Evolutionary conservation across 768 basidiomycete species (phyloP).

Genomic region (Kwoniella europaea): DNA sequence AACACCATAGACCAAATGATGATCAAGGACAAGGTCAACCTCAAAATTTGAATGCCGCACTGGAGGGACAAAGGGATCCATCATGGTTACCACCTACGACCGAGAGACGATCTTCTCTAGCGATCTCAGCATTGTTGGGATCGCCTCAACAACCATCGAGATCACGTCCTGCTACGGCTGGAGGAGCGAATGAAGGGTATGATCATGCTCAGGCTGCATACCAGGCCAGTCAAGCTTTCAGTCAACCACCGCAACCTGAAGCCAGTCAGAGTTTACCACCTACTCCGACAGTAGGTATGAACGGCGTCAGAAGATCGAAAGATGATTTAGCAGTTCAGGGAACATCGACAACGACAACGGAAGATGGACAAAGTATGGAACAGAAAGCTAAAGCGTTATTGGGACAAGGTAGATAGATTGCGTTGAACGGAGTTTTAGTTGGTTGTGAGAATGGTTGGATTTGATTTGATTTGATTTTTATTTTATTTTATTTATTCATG

Average conservation of each 20-base stretch:
- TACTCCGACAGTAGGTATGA: constrained; percentile 15
- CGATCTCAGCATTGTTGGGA: constrained; percentile 52
- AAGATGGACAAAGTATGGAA: constrained; percentile 26
- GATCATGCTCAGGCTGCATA: constrained; percentile 28
- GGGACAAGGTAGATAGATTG: constrained; percentile 17
- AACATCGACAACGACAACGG: not conserved
- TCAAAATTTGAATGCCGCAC: constrained; percentile 30
- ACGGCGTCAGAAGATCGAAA: constrained; percentile 12
- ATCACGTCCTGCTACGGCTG: constrained; percentile 40
- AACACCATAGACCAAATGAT: constrained; percentile 23
- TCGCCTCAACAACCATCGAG: constrained; percentile 45
- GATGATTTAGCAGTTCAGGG: not conserved
- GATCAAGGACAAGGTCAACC: constrained; percentile 9
- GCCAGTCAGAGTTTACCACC: constrained; percentile 12
- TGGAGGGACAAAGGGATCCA: constrained; percentile 21
- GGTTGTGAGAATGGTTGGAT: too few species aligned
- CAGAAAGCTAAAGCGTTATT: constrained; percentile 31
- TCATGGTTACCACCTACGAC: constrained; percentile 48
- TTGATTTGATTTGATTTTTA: too few species aligned
- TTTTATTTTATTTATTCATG: not conserved
- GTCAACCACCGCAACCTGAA: not conserved
- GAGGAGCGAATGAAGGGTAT: constrained; percentile 6
- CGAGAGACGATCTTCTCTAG: constrained; percentile 48
- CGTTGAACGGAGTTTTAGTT: not conserved
- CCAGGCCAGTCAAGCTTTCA: constrained; percentile 20